phyloP scores from a whole-genome alignment of 2,329 filamentous ascomycete genomes.

The Immersiporthe knoxdaviesiana region DNA sequence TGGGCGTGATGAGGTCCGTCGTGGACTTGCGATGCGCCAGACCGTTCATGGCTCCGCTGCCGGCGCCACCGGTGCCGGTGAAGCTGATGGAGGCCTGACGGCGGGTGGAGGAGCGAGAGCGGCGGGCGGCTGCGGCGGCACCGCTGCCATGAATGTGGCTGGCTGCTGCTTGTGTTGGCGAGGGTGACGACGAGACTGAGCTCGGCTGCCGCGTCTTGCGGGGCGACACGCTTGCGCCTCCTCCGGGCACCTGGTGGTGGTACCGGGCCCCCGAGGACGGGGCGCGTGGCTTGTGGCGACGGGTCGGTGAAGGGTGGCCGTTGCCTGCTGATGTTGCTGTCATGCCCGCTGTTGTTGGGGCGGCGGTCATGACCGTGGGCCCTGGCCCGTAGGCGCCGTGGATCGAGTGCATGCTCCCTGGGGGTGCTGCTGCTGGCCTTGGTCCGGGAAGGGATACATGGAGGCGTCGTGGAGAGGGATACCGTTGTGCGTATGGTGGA shows the following conservation, averaged over 20 bases:
- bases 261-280: constrained; percentile 59
- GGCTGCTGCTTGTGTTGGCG: constrained; percentile 22
- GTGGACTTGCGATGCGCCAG: constrained; percentile 27
- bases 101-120: constrained; percentile 39
- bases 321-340: not conserved
- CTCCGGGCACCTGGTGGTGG: constrained; percentile 38
- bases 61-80: not conserved
- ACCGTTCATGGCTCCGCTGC: not conserved
- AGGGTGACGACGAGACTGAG: constrained; percentile 28
- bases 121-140: constrained; percentile 36
- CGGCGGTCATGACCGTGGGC: not conserved
- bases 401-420: constrained; percentile 27
- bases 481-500: constrained; percentile 39
- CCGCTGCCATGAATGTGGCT: constrained; percentile 34
- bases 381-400: constrained; percentile 10
- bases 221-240: constrained; percentile 40
- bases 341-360: not conserved
- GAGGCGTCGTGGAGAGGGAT: constrained; percentile 25
- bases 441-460: constrained; percentile 26
- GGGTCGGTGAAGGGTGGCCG: constrained; percentile 35
- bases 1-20: constrained; percentile 22
- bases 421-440: constrained; percentile 17
- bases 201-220: constrained; percentile 46
- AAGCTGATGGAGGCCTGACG: constrained; percentile 13
- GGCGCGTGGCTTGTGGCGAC: constrained; percentile 54